phyloP scores from a whole-genome alignment of 169 alveolate genomes.

The Plasmodium gaboni region DNA sequence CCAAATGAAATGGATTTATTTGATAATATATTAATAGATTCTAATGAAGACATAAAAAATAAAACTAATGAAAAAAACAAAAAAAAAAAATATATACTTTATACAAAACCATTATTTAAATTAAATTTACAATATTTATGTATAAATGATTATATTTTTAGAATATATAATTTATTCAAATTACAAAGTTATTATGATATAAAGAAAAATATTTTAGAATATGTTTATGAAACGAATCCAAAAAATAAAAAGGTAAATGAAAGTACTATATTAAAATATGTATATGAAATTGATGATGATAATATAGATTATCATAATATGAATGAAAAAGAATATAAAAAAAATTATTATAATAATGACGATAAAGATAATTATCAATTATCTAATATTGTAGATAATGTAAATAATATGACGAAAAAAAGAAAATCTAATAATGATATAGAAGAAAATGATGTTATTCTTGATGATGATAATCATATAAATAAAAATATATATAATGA shows the following conservation, averaged over 20 bases:
- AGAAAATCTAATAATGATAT: conserved; percentile 12
- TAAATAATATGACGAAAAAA: conserved; percentile 4
- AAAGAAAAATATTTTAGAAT: conserved; percentile 89
- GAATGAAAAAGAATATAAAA: background rate
- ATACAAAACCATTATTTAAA: conserved; percentile 89
- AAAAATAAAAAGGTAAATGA: conserved; percentile 68
- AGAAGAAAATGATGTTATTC: conserved; percentile 1
- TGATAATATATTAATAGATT: conserved; percentile 60
- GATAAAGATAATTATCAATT: background rate
- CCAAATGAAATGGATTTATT: conserved; percentile 72
- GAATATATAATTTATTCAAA: conserved; percentile 91
- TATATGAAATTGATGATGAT: conserved; percentile 52
- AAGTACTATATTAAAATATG: conserved; percentile 47
- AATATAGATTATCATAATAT: background rate
- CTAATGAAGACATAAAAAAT: conserved; percentile 56
- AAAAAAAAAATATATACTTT: conserved; percentile 45
- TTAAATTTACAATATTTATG: conserved; percentile 92
- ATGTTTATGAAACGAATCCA: conserved; percentile 86
- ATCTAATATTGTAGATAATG: background rate
- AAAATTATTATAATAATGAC: background rate
- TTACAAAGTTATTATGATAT: conserved; percentile 92
- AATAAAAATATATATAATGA: conserved; percentile 23
- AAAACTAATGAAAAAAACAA: background rate
- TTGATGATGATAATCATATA: background rate
- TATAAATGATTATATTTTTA: conserved; percentile 91